phyloP scores from a whole-genome alignment of 108 stramenopile species.

The Skeletonema grethae region DNA sequence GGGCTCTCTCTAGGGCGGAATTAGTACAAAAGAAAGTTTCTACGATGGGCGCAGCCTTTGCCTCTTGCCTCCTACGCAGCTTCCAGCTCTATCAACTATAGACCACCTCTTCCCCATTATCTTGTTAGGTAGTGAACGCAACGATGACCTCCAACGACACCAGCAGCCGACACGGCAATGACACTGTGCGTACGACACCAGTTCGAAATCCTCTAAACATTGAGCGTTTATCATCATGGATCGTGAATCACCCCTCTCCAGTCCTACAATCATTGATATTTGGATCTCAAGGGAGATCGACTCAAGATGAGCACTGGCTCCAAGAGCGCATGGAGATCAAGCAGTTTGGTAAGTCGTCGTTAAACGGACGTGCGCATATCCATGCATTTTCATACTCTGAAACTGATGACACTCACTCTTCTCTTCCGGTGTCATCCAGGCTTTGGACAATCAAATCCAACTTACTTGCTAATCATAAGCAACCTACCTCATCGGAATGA shows the following conservation, averaged over 20 bases:
- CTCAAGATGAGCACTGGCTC: not conserved
- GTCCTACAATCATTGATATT: not conserved
- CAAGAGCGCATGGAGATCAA: not conserved
- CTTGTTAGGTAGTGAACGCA: too few species aligned
- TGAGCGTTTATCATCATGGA: not conserved
- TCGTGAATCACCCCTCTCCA: not conserved
- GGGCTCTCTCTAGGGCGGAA: too few species aligned
- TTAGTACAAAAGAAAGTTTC: not conserved
- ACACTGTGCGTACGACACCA: not conserved
- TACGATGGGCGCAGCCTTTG: too few species aligned
- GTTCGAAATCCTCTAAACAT: not conserved
- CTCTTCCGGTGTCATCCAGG: conserved; percentile 22
- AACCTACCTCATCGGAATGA: conserved; percentile 10
- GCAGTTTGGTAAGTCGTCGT: conserved; percentile 6
- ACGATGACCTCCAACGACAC: not conserved
- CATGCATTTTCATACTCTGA: not conserved
- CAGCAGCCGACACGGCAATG: not conserved
- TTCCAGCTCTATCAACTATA: too few species aligned
- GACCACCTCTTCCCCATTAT: too few species aligned
- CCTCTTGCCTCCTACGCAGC: too few species aligned
- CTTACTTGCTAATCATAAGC: conserved; percentile 74
- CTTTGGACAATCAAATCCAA: conserved; percentile 97
- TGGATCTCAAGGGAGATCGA: not conserved
- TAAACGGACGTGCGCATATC: too few species aligned
- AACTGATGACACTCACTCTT: not conserved